These are phyloP conservation scores for Ambrosiella beaveri DNA, from an alignment of 2,329 filamentous ascomycete species.

Conservation along the genomic window DNA sequence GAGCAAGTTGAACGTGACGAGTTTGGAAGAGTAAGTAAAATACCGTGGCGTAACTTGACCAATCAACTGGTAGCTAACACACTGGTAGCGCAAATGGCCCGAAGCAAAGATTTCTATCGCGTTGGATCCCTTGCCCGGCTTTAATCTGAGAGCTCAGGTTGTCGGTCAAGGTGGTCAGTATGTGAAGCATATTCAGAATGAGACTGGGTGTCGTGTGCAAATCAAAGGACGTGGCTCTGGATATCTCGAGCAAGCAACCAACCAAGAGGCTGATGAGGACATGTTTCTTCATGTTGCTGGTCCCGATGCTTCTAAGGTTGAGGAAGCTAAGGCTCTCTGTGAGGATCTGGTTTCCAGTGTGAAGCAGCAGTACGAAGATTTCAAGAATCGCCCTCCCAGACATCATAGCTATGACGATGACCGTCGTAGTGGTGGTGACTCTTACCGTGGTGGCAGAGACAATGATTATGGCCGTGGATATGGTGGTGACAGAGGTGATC, in stretches of 20 bases:
- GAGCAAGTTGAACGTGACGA: constrained; percentile 79
- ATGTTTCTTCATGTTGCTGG: constrained; percentile 96
- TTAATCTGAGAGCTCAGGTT: constrained; percentile 90
- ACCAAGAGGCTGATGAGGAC: constrained; percentile 77
- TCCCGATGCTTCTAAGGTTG: constrained; percentile 71
- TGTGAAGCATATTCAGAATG: constrained; percentile 94
- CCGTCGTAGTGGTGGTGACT: constrained; percentile 20
- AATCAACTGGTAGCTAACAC: constrained; percentile 11
- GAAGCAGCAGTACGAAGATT: constrained; percentile 73
- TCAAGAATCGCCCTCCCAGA: constrained; percentile 66
- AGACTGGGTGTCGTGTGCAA: constrained; percentile 88
- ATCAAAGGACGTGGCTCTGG: constrained; percentile 95
- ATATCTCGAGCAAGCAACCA: constrained; percentile 79
- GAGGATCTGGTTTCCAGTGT: constrained; percentile 77
- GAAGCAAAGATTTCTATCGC: constrained; percentile 87
- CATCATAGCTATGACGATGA: constrained; percentile 28
- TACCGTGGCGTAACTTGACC: neutral
- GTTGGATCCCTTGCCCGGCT: constrained; percentile 80
- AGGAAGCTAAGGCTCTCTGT: constrained; percentile 74
- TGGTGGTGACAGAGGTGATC: constrained; percentile 12
- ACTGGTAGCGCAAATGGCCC: constrained; percentile 80
- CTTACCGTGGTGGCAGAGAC: constrained; percentile 17
- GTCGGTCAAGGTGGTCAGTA: constrained; percentile 89
- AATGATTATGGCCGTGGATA: constrained; percentile 11
- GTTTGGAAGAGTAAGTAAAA: constrained; percentile 53